These are phyloP conservation scores for Penicillium psychrosexuale DNA, from an alignment of 2,329 filamentous ascomycete genomes.

Conservation along the genomic window DNA sequence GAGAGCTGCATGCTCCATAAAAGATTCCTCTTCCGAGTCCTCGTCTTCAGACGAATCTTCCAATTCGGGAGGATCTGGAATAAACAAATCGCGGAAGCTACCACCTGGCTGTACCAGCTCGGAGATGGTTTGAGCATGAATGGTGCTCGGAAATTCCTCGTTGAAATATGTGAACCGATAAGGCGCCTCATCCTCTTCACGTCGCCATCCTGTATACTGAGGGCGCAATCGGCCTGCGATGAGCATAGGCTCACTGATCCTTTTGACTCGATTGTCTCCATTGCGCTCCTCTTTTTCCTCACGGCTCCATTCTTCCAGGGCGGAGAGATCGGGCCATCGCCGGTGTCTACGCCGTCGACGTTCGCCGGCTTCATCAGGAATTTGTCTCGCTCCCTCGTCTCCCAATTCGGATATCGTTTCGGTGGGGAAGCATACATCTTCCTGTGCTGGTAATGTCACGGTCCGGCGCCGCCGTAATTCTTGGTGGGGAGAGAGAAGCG, in stretches of 20 bases:
- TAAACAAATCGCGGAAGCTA: conserved; percentile 82
- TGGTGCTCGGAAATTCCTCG: conserved; percentile 91
- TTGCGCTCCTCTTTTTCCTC: conserved; percentile 86
- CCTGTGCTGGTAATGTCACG: conserved; percentile 65
- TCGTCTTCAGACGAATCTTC: conserved; percentile 70
- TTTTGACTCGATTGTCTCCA: conserved; percentile 80
- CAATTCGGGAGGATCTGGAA: conserved; percentile 76
- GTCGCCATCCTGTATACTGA: conserved; percentile 76
- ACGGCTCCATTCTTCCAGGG: conserved; percentile 83
- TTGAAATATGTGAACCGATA: conserved; percentile 99
- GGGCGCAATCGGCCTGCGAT: conserved; percentile 86
- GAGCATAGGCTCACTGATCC: conserved; percentile 88
- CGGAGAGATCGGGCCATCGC: conserved; percentile 81
- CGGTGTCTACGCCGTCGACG: conserved; percentile 60
- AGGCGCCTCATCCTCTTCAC: conserved; percentile 81
- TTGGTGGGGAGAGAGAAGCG: conserved; percentile 33
- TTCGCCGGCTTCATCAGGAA: conserved; percentile 42
- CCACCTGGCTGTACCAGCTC: conserved; percentile 83
- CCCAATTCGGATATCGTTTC: conserved; percentile 77
- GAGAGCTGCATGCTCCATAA: conserved; percentile 15
- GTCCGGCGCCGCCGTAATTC: conserved; percentile 53
- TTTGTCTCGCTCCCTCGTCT: conserved; percentile 61
- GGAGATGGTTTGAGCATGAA: conserved; percentile 92
- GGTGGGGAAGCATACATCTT: conserved; percentile 89
- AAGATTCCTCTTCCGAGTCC: conserved; percentile 41